A percentile compares a stretch with the other conserved stretches of the same genome.
phyloP scores from a whole-genome alignment of 2,329 filamentous ascomycete species.

The Chaetomium globosum region DNA sequence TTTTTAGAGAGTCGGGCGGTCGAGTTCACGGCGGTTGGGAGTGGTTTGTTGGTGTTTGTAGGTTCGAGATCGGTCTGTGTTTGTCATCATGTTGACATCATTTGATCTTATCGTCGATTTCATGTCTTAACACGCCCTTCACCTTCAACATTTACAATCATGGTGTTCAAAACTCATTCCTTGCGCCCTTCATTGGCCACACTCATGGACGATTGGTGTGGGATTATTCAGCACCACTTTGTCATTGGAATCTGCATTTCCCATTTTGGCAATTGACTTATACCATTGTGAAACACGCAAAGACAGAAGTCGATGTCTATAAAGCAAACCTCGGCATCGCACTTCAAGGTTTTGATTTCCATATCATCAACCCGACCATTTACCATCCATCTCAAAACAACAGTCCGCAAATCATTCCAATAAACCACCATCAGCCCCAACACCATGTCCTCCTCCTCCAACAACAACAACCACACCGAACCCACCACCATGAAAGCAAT shows the following conservation, averaged over 20 bases:
- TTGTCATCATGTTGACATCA: constrained; percentile 15
- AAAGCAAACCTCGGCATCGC: background rate
- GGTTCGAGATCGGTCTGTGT: background rate
- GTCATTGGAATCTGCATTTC: background rate
- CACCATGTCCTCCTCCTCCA: background rate
- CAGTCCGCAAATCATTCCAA: background rate
- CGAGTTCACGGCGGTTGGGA: background rate
- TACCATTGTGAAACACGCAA: background rate
- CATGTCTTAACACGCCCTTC: background rate
- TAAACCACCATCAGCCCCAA: background rate
- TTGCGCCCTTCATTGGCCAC: constrained; percentile 4
- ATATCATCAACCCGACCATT: background rate
- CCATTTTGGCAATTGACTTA: constrained; percentile 1
- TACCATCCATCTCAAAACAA: background rate
- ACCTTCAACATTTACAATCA: background rate
- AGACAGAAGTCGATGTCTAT: background rate
- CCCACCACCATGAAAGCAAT: constrained; percentile 41
- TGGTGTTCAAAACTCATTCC: background rate
- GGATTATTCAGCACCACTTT: constrained; percentile 1
- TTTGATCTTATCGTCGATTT: background rate
- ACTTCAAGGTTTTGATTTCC: background rate
- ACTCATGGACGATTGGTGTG: background rate
- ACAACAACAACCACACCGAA: background rate
- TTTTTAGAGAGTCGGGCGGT: background rate
- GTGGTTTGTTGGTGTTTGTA: background rate